phyloP scores from a whole-genome alignment of 306 rosid species.

The Gleditsia sinensis region DNA sequence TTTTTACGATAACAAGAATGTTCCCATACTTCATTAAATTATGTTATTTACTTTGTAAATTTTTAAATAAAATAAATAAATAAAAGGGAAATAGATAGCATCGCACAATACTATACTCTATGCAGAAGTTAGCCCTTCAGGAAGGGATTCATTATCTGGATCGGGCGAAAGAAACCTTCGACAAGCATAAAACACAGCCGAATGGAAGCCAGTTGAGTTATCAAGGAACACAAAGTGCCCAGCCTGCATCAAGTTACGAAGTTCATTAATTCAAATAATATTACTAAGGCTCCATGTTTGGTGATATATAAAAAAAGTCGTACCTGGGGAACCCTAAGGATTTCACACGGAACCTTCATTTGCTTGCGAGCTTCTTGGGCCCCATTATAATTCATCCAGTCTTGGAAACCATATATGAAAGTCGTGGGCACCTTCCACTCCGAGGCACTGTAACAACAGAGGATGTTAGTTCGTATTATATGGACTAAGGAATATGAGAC shows the following conservation, averaged over 20 bases:
- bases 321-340: slow-evolving; percentile 91
- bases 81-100: too few species aligned
- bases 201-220: slow-evolving; percentile 73
- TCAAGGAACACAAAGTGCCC: slow-evolving; percentile 96
- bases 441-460: slow-evolving; percentile 58
- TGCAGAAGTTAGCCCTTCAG: slow-evolving; percentile 70
- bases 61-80: background rate
- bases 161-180: slow-evolving; percentile 70
- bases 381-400: slow-evolving; percentile 90
- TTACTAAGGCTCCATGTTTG: background rate
- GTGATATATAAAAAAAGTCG: slow-evolving; percentile 28
- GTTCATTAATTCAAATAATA: slow-evolving; percentile 14
- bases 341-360: slow-evolving; percentile 94
- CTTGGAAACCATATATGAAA: slow-evolving; percentile 86
- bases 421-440: slow-evolving; percentile 98
- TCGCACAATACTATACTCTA: slow-evolving; percentile 35
- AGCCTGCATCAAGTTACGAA: slow-evolving; percentile 52
- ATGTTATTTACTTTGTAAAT: slow-evolving; percentile 1
- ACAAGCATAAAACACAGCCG: slow-evolving; percentile 77
- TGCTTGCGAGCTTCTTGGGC: slow-evolving; percentile 91
- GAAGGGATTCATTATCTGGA: slow-evolving; percentile 58
- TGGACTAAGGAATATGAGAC: background rate
- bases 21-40: slow-evolving; percentile 20
- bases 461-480: background rate
- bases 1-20: slow-evolving; percentile 15